phyloP scores from a whole-genome alignment of 257 asterid species.

The Echites panduratus region DNA sequence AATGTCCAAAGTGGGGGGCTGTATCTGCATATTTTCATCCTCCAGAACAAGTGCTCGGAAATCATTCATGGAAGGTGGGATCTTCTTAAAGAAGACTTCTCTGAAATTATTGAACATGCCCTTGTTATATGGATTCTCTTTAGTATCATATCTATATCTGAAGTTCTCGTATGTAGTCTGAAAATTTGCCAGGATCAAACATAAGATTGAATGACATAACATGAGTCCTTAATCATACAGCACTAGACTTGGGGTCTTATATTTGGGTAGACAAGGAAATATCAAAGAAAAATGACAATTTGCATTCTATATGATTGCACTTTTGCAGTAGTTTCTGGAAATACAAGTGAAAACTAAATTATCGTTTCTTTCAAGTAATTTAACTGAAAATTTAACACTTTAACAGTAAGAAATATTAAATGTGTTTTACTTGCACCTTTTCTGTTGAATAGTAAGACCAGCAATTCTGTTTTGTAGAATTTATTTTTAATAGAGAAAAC shows the following conservation, averaged over 20 bases:
- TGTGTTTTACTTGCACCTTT: neutral
- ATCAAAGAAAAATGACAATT: neutral
- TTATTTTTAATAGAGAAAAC: neutral
- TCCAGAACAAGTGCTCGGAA: constrained; percentile 50
- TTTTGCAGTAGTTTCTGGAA: neutral
- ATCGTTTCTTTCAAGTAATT: no score
- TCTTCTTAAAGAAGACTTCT: constrained; percentile 66
- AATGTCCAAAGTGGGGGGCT: constrained; percentile 29
- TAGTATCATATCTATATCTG: constrained; percentile 64
- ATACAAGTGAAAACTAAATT: neutral
- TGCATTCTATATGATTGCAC: neutral
- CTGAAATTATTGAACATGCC: constrained; percentile 57
- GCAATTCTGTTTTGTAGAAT: neutral
- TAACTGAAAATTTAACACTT: neutral
- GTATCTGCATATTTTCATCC: constrained; percentile 42
- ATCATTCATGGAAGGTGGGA: constrained; percentile 68
- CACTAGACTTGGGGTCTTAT: neutral
- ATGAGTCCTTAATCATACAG: neutral
- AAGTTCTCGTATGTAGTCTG: constrained; percentile 98
- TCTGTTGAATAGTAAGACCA: neutral
- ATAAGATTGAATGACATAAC: constrained; percentile 7
- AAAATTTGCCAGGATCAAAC: constrained; percentile 11
- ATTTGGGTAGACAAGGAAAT: neutral
- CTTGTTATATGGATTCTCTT: constrained; percentile 85
- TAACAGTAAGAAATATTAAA: neutral